Conservation (phyloP, 306 rosid species). For the Medicago truncatula region MtrunA17r5.0-ANR NC_053045.1:50157501-50158000, state of each 20-base stretch:
- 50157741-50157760: constrained; percentile 4
- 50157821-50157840: constrained; percentile 39
- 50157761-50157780: constrained; percentile 17
- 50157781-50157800: constrained; percentile 15
- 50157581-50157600: too few species aligned
- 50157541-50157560: too few species aligned
- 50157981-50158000: constrained; percentile 84
- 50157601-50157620: too few species aligned
- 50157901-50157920: constrained; percentile 37
- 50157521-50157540: too few species aligned
- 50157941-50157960: constrained; percentile 76
- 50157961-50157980: constrained; percentile 83
- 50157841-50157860: constrained; percentile 22
- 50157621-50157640: too few species aligned
- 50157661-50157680: background rate
- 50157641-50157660: too few species aligned
- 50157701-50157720: background rate
- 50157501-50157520: too few species aligned
- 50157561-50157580: too few species aligned
- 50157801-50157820: constrained; percentile 32
- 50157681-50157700: background rate
- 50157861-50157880: constrained; percentile 30
- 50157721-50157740: background rate
- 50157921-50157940: constrained; percentile 84
- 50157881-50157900: constrained; percentile 17